These are phyloP conservation scores for Acanthamoeba triangularis DNA, from an alignment of 208 protist genomes.

Conservation along the genomic window DNA sequence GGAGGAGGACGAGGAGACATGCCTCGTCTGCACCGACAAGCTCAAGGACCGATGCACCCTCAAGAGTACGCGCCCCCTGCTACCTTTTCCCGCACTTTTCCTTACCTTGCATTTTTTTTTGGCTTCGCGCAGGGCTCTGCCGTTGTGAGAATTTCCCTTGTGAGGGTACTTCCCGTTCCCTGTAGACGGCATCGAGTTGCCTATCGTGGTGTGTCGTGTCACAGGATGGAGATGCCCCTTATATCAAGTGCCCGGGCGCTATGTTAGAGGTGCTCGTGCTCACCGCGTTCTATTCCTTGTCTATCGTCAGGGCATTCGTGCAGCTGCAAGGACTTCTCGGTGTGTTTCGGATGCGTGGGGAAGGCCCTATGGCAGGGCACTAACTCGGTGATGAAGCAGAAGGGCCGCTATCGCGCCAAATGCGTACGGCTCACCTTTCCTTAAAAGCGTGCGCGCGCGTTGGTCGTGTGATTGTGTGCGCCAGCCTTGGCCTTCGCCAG, in stretches of 20 bases:
- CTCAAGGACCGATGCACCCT: neutral
- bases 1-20: neutral
- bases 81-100: neutral
- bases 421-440: neutral
- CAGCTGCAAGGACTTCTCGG: constrained; percentile 25
- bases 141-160: constrained; percentile 41
- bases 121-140: neutral
- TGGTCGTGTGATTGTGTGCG: neutral
- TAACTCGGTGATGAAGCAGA: constrained; percentile 43
- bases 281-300: neutral
- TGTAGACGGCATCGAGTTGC: neutral
- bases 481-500: no score
- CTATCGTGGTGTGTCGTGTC: neutral
- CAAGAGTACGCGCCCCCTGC: neutral
- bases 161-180: neutral
- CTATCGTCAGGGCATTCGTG: neutral
- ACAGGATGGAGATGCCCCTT: no score
- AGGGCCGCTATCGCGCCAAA: constrained; percentile 37
- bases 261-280: no score
- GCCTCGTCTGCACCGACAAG: constrained; percentile 2
- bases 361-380: constrained; percentile 24
- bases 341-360: constrained; percentile 4
- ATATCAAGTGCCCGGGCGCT: no score
- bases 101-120: neutral
- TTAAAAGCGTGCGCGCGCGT: no score